Conservation (phyloP, 2,329 filamentous ascomycete species). For the Metarhizium rileyi region DNA sequence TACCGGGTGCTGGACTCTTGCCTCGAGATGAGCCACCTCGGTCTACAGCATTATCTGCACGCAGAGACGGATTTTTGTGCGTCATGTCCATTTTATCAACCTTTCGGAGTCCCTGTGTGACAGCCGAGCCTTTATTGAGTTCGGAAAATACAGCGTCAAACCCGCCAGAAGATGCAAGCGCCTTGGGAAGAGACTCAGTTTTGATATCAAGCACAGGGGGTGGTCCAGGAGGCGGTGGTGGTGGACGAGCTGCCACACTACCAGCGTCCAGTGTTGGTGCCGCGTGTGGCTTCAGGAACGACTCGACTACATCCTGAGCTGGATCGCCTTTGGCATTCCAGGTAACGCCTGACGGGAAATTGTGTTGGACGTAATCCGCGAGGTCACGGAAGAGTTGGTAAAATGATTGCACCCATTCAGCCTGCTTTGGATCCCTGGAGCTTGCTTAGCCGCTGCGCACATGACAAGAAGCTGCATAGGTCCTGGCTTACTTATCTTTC, state of each 20-base stretch:
- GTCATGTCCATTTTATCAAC: constrained; percentile 96
- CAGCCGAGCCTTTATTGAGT: constrained; percentile 78
- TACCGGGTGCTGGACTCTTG: constrained; percentile 81
- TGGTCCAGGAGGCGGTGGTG: constrained; percentile 62
- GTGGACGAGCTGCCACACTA: constrained; percentile 48
- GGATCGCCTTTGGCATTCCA: constrained; percentile 79
- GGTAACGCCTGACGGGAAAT: constrained; percentile 67
- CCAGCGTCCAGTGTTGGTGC: constrained; percentile 40
- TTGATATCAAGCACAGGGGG: constrained; percentile 56
- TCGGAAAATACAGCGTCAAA: constrained; percentile 86
- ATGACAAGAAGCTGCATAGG: background rate
- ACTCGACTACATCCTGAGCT: constrained; percentile 54
- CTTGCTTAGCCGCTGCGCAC: constrained; percentile 1
- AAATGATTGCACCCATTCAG: constrained; percentile 88
- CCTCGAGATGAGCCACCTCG: constrained; percentile 46
- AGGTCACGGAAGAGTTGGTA: constrained; percentile 84
- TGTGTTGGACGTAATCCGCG: constrained; percentile 71
- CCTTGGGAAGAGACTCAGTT: constrained; percentile 23
- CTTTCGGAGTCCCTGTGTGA: constrained; percentile 83
- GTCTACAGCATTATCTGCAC: constrained; percentile 57
- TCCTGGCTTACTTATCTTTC: constrained; percentile 51
- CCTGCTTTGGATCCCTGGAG: constrained; percentile 63
- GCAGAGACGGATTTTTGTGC: constrained; percentile 89
- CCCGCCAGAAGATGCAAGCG: constrained; percentile 41
- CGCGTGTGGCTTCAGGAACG: constrained; percentile 32